phyloP scores from a whole-genome alignment of 257 asterid species.

The Ligustrum vulgare region DNA sequence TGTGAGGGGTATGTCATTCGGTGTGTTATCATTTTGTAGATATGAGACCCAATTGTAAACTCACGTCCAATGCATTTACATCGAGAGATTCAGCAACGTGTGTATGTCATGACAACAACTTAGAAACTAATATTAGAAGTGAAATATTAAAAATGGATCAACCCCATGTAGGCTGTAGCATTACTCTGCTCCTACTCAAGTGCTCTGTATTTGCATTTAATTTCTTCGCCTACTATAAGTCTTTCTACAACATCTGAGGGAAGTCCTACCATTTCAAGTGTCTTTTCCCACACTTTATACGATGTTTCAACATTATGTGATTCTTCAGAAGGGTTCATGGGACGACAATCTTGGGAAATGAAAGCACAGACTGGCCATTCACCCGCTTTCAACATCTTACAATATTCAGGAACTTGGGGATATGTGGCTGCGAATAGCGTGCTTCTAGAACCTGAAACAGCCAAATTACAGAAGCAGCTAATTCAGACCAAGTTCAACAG shows the following conservation, averaged over 20 bases:
- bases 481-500: not conserved
- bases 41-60: too few species aligned
- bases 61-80: too few species aligned
- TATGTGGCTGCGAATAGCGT: conserved; percentile 94
- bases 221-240: conserved; percentile 78
- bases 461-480: conserved; percentile 11
- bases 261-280: conserved; percentile 81
- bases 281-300: conserved; percentile 80
- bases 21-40: too few species aligned
- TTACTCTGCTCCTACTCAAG: not conserved
- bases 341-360: conserved; percentile 86
- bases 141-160: too few species aligned
- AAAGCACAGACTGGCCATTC: conserved; percentile 95
- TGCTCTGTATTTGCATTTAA: conserved; percentile 48
- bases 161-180: too few species aligned
- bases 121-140: too few species aligned
- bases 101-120: too few species aligned
- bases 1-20: too few species aligned
- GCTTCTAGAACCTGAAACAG: conserved; percentile 84
- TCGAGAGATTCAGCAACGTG: too few species aligned
- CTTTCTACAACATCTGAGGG: conserved; percentile 83
- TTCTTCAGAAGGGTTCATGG: conserved; percentile 91
- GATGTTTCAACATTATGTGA: conserved; percentile 73
- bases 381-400: conserved; percentile 85
- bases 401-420: conserved; percentile 80